Percentiles rank a stretch among this genome's conserved stretches.
These are phyloP conservation scores for Eustoma russellianum DNA, from an alignment of 257 asterid species.

Conservation along the genomic window DNA sequence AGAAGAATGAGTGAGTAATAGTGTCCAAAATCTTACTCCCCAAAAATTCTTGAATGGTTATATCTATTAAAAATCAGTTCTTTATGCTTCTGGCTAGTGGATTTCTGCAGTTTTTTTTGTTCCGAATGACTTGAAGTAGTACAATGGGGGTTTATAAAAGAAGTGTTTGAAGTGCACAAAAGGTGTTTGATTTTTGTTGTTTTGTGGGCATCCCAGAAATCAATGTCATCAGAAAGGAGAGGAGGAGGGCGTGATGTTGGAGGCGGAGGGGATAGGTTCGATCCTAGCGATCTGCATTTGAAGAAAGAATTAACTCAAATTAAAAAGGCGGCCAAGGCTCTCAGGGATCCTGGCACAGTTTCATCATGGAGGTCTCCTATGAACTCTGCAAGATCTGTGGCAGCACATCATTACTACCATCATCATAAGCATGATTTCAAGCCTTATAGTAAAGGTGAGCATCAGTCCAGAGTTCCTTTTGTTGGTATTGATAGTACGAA, in stretches of 20 bases:
- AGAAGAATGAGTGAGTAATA: not conserved
- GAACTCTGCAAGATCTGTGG: constrained; percentile 62
- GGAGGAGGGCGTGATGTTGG: constrained; percentile 21
- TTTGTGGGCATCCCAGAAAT: constrained; percentile 5
- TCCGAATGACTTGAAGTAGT: not conserved
- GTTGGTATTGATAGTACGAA: constrained; percentile 4
- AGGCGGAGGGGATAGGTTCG: constrained; percentile 38
- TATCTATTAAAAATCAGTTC: not conserved
- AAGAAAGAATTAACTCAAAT: constrained; percentile 89
- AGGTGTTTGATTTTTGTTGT: constrained; percentile 1
- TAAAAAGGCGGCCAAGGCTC: constrained; percentile 73
- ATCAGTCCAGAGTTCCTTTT: constrained; percentile 6
- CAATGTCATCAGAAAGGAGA: constrained; percentile 14
- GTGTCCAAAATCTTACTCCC: not conserved
- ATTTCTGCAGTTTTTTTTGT: not conserved
- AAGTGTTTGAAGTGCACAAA: constrained; percentile 5
- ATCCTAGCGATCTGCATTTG: constrained; percentile 88
- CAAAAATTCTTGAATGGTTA: not conserved
- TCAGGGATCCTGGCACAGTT: constrained; percentile 91
- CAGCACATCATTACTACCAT: constrained; percentile 47
- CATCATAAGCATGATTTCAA: constrained; percentile 30
- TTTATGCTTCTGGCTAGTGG: not conserved
- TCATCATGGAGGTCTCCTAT: constrained; percentile 81
- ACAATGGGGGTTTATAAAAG: constrained; percentile 15
- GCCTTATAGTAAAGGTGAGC: constrained; percentile 8